Base-by-base conservation (phyloP, 208 protist species). In the Acanthamoeba lugdunensis region DNA sequence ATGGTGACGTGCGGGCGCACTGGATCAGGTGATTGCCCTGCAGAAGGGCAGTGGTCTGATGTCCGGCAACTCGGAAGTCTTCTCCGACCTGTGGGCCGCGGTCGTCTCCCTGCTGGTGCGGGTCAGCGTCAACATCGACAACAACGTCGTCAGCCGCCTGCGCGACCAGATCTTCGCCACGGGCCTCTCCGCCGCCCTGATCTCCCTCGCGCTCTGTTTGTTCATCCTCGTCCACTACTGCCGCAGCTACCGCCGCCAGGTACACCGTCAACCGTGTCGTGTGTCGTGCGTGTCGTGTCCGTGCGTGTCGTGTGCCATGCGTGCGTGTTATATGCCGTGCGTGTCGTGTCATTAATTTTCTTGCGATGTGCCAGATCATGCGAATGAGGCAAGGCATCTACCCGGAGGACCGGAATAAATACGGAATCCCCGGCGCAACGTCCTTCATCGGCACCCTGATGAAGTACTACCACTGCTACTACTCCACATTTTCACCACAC, bases 381-480 rank as follows among this genome's bases (percentile, higher is more conserved):
- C 4, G 23, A 41, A 87, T 87, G 79, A 25, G 79, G 41, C 79
- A 87, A 28, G 79, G 79, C 4, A 65, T 87, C n/a, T 87, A 87
- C 33, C 79, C 79, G 6, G 79, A 54, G 79, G 28, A 54, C 9
- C 41, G 79, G 7, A 87, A 9, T 0, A 0, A 41, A 65, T 87
- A 65, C 79, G 79, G 79, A 48, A 28, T 87, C 11, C 79, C 79
- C 4, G 79, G 79, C 5, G 79, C 79, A 1, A 65, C 79, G 13
- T 87, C 79, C 8, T 87, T 87, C 79, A 87, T 87, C 50, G 79
- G 79, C 79, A 87, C 52, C 18, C 13, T 87, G 4, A 87, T 87
- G 79, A 87, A 87, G 79, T 87, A 45, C 50, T 1, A 48, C 7
- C 0, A 3, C 45, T 48, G 4, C 41, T 2, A 1, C 41, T 50